Evolutionary conservation across 805 yeast genomes (phyloP).

Genomic region (Candida silvicultrix): DNA sequence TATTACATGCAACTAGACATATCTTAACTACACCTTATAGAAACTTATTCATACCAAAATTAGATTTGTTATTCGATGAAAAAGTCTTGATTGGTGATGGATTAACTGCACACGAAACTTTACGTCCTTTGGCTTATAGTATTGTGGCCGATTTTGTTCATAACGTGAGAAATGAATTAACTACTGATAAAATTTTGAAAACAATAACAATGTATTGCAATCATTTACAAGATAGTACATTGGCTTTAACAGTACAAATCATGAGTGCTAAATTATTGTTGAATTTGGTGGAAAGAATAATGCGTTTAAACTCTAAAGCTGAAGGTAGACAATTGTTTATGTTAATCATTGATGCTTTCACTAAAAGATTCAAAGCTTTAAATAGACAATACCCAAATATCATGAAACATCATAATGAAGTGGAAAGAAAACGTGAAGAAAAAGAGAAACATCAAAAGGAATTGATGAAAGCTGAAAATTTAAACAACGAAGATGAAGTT

Average conservation of each 20-base stretch:
- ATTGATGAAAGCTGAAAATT: conserved; percentile 25
- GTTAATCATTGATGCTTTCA: conserved; percentile 82
- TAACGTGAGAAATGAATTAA: conserved; percentile 78
- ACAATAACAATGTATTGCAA: conserved; percentile 79
- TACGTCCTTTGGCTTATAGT: conserved; percentile 89
- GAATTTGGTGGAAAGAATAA: conserved; percentile 83
- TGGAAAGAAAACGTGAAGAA: conserved; percentile 36
- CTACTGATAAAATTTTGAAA: conserved; percentile 78
- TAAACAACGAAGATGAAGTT: conserved; percentile 32
- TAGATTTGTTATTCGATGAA: conserved; percentile 82
- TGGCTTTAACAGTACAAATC: conserved; percentile 87
- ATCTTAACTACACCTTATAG: conserved; percentile 89
- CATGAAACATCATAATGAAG: conserved; percentile 51
- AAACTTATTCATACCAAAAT: conserved; percentile 73
- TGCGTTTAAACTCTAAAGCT: conserved; percentile 71
- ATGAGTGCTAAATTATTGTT: conserved; percentile 91
- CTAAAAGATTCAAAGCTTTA: conserved; percentile 69
- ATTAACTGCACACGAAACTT: conserved; percentile 80
- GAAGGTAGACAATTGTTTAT: conserved; percentile 76
- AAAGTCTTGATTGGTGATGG: conserved; percentile 88
- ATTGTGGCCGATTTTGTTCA: conserved; percentile 95
- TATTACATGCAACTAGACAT: conserved; percentile 90
- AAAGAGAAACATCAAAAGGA: conserved; percentile 36
- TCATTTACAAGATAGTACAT: conserved; percentile 70
- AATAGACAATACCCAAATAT: conserved; percentile 67